Evolutionary conservation across 2,329 filamentous ascomycete species (phyloP), one percentile per base, ranked within the genome.

Genomic region (Arthrobotrys iridis): DNA sequence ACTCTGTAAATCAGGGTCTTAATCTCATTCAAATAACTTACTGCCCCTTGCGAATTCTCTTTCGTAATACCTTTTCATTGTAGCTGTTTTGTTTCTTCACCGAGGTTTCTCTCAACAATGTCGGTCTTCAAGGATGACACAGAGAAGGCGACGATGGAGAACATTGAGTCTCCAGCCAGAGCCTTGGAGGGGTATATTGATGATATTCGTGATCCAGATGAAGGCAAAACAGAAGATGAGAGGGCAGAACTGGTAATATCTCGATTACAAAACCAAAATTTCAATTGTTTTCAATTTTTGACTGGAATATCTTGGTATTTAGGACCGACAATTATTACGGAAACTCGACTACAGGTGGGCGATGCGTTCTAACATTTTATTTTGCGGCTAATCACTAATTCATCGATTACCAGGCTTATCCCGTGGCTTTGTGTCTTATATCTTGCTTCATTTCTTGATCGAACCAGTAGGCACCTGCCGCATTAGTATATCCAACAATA

Each of bases 401-500:
- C 8, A 37, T n/a, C 15, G n/a, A 11, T 58, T 26, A 20, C 35
- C 28, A 74, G 52, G 50, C 66, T 71, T 62, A 77, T 74, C 41
- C 70, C 77, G 48, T 68, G 66, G 86, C 86, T 92, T 10, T 90
- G 88, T 70, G 84, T 92, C 52, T 85, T 93, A 33, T 93, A 93
- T 79, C 85, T 93, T 1, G 85, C 92, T 60, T 90, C 89, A 74
- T 93, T 93, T 81, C 85, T 93, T 45, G 88, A 90, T 80, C 85
- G 79, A 74, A 64, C 67, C 7, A 73, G 77, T 79, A 64, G 78
- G 78, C 60, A 55, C 50, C 71, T 62, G 18, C 55, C 20, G 24
- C 60, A 52, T 62, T 43, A 24, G 37, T 62, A 22, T 41, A 66
- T 63, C 67, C 77, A 64, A 72, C 67, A 68, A 77, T 40, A 10